Evolutionary conservation across 208 protist species (phyloP).

Genomic region (Herpetomonas muscarum): DNA sequence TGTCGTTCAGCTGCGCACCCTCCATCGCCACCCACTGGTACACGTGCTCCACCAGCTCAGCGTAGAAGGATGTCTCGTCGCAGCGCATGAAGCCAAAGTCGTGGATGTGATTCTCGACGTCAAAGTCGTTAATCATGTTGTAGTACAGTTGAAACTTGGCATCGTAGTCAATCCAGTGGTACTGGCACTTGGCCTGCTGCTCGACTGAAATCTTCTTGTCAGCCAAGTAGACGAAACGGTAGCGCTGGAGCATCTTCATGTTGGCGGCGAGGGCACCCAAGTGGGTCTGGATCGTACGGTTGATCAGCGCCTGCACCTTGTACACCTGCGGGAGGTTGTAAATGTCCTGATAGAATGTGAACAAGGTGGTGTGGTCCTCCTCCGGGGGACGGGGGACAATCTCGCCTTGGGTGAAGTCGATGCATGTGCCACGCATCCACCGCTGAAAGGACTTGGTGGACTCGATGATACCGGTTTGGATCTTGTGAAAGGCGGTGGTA

Average conservation of each 20-base stretch:
- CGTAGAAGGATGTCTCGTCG: conserved; percentile 87
- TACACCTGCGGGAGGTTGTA: conserved; percentile 85
- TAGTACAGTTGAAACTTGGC: conserved; percentile 93
- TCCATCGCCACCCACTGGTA: conserved; percentile 93
- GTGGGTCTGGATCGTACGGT: conserved; percentile 91
- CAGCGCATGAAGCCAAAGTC: conserved; percentile 96
- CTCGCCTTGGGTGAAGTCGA: conserved; percentile 92
- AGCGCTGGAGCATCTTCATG: conserved; percentile 92
- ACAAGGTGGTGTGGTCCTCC: conserved; percentile 78
- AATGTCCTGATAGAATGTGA: conserved; percentile 96
- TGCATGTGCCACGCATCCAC: conserved; percentile 96
- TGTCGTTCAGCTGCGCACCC: conserved; percentile 92
- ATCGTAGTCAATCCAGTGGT: conserved; percentile 95
- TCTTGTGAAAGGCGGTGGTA: conserved; percentile 89
- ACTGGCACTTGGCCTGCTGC: conserved; percentile 90
- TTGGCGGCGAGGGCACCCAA: conserved; percentile 82
- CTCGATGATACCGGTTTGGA: conserved; percentile 91
- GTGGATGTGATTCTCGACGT: conserved; percentile 76
- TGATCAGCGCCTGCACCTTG: conserved; percentile 86
- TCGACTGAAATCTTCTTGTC: conserved; percentile 95
- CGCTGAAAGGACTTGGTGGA: conserved; percentile 93
- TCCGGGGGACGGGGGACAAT: conserved; percentile 82
- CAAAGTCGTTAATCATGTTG: conserved; percentile 92
- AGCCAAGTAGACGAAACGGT: conserved; percentile 91
- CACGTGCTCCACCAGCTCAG: conserved; percentile 89